phyloP scores from a whole-genome alignment of 495 filamentous ascomycete species.

The Talaromyces proteolyticus region DNA sequence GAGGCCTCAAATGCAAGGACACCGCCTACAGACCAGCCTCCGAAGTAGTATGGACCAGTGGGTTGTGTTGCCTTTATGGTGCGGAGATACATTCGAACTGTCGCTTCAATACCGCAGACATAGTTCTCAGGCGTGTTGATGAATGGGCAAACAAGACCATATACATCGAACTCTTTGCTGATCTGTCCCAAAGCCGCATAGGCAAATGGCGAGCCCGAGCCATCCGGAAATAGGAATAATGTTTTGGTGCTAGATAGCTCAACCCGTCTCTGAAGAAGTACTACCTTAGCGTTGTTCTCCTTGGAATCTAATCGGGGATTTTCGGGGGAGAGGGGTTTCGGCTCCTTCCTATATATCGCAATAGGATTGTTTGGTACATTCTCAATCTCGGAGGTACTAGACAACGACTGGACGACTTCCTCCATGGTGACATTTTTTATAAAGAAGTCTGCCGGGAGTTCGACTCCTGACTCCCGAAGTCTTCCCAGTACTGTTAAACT shows the following conservation, averaged over 20 bases:
- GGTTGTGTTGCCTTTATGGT: conserved; percentile 69
- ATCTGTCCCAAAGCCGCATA: conserved; percentile 56
- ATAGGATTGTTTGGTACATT: neutral
- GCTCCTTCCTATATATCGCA: neutral
- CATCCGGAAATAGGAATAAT: conserved; percentile 30
- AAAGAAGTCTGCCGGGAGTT: conserved; percentile 51
- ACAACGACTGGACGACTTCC: conserved; percentile 26
- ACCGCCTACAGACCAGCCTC: conserved; percentile 84
- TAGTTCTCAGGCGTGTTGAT: conserved; percentile 54
- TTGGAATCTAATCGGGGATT: conserved; percentile 17
- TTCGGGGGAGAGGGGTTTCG: conserved; percentile 8
- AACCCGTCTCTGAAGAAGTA: conserved; percentile 45
- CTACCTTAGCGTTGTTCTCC: conserved; percentile 32
- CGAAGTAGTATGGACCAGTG: conserved; percentile 61
- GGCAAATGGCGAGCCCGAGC: conserved; percentile 27
- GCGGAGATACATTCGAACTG: conserved; percentile 50
- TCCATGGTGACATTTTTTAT: conserved; percentile 53
- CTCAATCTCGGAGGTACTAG: conserved; percentile 12
- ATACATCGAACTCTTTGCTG: conserved; percentile 47
- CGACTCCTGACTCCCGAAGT: conserved; percentile 49
- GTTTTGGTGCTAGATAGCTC: conserved; percentile 38
- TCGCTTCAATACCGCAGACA: conserved; percentile 47
- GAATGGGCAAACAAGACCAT: conserved; percentile 60
- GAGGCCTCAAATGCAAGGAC: conserved; percentile 83
- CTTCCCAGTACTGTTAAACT: conserved; percentile 41